A percentile compares a stretch with the other conserved stretches of the same genome.
phyloP scores from a whole-genome alignment of 805 yeast genomes.

The Ogataea nakhonphanomensis region DNA sequence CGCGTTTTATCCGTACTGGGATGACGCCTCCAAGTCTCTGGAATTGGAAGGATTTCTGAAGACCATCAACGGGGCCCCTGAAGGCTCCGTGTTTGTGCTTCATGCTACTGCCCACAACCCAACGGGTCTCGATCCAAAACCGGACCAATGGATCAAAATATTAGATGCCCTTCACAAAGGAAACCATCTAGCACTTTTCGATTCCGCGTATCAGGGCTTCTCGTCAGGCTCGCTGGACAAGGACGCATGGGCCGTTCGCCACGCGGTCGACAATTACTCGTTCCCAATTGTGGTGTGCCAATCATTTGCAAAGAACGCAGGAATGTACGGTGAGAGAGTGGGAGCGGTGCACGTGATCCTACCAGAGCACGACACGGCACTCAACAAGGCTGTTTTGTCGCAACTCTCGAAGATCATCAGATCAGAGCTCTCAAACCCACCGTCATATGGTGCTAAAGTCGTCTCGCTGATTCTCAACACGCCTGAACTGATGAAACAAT shows the following conservation, averaged over 20 bases:
- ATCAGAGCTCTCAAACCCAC: constrained; percentile 89
- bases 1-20: constrained; percentile 82
- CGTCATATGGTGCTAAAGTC: constrained; percentile 92
- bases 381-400: constrained; percentile 59
- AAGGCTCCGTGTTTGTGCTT: constrained; percentile 74
- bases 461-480: constrained; percentile 71
- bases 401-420: constrained; percentile 76
- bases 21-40: constrained; percentile 62
- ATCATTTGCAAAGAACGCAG: constrained; percentile 94
- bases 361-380: constrained; percentile 38
- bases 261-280: constrained; percentile 50
- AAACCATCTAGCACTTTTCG: constrained; percentile 79
- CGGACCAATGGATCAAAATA: constrained; percentile 74
- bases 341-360: constrained; percentile 85
- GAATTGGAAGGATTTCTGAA: constrained; percentile 65
- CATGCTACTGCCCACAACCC: constrained; percentile 99
- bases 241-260: constrained; percentile 81
- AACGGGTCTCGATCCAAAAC: constrained; percentile 91
- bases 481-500: constrained; percentile 65
- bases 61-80: constrained; percentile 62
- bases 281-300: constrained; percentile 78
- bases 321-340: constrained; percentile 96
- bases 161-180: constrained; percentile 56
- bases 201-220: constrained; percentile 96
- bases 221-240: constrained; percentile 82